phyloP scores from a whole-genome alignment of 2,329 filamentous ascomycete genomes.

The Polytolypa hystricis region DNA sequence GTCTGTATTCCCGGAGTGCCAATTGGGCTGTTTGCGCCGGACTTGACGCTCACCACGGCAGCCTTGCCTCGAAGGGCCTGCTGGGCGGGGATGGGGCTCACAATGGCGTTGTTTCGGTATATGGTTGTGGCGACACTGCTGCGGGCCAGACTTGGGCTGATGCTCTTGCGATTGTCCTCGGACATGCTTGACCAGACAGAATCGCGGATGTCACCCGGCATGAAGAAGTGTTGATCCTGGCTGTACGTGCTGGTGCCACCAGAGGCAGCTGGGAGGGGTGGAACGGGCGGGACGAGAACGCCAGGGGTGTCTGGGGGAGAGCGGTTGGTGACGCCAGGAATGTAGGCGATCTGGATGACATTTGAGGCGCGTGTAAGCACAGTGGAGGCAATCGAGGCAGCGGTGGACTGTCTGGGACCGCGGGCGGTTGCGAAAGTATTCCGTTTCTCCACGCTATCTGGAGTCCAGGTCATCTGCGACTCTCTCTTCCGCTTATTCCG shows the following conservation, averaged over 20 bases:
- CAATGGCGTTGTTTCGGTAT: constrained; percentile 80
- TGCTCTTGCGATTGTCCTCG: constrained; percentile 40
- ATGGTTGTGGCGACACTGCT: constrained; percentile 81
- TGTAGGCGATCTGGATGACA: constrained; percentile 98
- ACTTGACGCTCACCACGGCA: constrained; percentile 85
- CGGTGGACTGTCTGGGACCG: constrained; percentile 64
- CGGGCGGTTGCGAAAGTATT: constrained; percentile 47
- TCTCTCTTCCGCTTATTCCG: constrained; percentile 59
- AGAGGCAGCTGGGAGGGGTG: constrained; percentile 63
- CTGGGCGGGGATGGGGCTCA: constrained; percentile 67
- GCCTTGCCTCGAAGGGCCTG: constrained; percentile 81
- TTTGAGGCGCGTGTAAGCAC: constrained; percentile 94
- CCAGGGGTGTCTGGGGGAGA: constrained; percentile 73
- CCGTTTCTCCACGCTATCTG: constrained; percentile 40
- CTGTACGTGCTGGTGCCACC: constrained; percentile 42
- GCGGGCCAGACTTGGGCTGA: constrained; percentile 36
- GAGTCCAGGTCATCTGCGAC: constrained; percentile 46
- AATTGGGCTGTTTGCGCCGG: constrained; percentile 45
- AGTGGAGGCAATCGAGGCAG: constrained; percentile 86
- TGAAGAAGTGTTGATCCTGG: constrained; percentile 82
- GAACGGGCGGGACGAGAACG: constrained; percentile 79
- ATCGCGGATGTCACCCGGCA: constrained; percentile 79
- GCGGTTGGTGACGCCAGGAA: constrained; percentile 90
- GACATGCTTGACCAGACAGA: constrained; percentile 79
- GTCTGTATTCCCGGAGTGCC: constrained; percentile 39